A percentile compares a stretch with the other conserved stretches of the same genome.
Conservation (phyloP, 371 early-diverging fungal genomes). For the Mucor racemosus region DNA sequence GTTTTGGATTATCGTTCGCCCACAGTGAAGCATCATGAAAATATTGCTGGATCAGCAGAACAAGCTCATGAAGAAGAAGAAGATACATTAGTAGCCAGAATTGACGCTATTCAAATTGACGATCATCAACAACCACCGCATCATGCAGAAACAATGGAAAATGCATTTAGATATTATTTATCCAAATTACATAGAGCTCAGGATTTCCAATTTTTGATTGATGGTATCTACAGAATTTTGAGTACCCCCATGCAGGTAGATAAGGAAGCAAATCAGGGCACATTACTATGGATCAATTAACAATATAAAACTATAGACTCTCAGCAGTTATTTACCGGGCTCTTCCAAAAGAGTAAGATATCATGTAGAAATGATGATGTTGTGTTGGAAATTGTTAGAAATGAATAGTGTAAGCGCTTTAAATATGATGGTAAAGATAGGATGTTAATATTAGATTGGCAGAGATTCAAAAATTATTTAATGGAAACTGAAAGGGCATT, state of each 20-base stretch:
- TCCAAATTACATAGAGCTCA: constrained; percentile 73
- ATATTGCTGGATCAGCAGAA: background rate
- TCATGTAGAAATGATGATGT: constrained; percentile 70
- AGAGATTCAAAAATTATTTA: constrained; percentile 73
- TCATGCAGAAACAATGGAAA: constrained; percentile 33
- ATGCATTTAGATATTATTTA: constrained; percentile 68
- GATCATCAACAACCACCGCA: background rate
- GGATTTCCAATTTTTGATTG: constrained; percentile 74
- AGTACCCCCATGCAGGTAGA: constrained; percentile 72
- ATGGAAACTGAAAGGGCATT: constrained; percentile 76
- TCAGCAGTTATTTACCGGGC: constrained; percentile 74
- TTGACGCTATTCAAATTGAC: constrained; percentile 7
- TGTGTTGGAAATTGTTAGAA: constrained; percentile 78
- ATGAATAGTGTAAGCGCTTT: constrained; percentile 61
- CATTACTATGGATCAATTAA: background rate
- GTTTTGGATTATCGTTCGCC: constrained; percentile 66
- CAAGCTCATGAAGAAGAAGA: background rate
- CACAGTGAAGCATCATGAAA: background rate
- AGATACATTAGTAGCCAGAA: background rate
- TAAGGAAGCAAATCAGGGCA: background rate
- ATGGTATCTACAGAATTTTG: constrained; percentile 73
- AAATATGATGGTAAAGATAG: background rate
- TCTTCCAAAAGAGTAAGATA: constrained; percentile 63
- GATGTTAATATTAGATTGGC: background rate
- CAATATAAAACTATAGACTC: constrained; percentile 42